Evolutionary conservation across 164 flowering plant species (phyloP), one percentile per base, ranked within the genome.

Genomic region (Stephania japonica): DNA sequence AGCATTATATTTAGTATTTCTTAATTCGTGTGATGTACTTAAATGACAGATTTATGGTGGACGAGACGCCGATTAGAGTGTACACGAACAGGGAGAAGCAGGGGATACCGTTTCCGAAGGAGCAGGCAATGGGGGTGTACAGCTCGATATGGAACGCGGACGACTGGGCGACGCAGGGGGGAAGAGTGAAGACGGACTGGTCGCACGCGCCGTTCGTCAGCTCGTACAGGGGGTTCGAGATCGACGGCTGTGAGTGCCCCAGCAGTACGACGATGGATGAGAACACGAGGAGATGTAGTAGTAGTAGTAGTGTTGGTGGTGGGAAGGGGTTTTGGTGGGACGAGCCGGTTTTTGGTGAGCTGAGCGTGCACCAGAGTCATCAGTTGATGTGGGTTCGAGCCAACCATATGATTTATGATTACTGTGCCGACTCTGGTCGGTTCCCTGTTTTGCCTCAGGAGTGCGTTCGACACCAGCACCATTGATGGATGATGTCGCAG

Each of bases 101-200:
- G 41, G 99, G 97, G 0, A 68, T 92, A 0, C 83, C 97, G 0
- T 94, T 79, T 63, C 97, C 99, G 0, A 90, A 87, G 68, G 97
- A 91, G 76, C 98, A 93, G 72, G 76, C 96, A n/a, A 95, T 95
- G 99, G 98, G 98, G 0, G 93, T 95, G 6, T 91, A 91, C 82
- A 93, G 98, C 80, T 95, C 99, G 13, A 89, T 95, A n/a, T 95
- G 99, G 99, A 95, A 95, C 73, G 99, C 98, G 1, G 98, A 95
- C 65, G 98, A 94, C 75, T 94, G 98, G 98, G 98, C 98, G 65
- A 94, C 98, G 24, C 98, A 92, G 69, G 99, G 99, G 3, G 99
- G 99, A 0, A 67, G 86, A 3, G 91, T 95, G 3, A 95, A 95
- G 80, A 95, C 98, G 0, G 90, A 95, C 41, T 95, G 99, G 99